Evolutionary conservation across 306 rosid genomes (phyloP).

Genomic region (Parietaria judaica): DNA sequence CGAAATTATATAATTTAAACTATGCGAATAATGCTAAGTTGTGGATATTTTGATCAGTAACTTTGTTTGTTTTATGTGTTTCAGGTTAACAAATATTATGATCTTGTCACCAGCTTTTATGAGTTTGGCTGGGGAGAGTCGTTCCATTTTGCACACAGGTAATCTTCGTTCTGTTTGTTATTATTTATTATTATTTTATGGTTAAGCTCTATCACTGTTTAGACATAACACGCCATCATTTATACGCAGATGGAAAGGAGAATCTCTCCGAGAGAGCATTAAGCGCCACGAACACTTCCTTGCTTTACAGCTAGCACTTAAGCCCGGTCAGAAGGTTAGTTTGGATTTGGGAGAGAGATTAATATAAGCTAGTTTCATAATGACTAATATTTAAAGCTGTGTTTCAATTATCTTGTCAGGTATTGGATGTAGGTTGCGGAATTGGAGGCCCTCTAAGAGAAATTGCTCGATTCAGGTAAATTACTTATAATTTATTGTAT

Average conservation of each 20-base stretch:
- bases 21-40: not conserved
- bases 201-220: not conserved
- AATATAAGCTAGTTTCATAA: not conserved
- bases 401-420: constrained; percentile 31
- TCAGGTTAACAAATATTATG: constrained; percentile 95
- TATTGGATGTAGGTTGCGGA: constrained; percentile 96
- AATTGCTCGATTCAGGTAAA: constrained; percentile 80
- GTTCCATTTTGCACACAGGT: constrained; percentile 94
- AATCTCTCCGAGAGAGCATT: constrained; percentile 87
- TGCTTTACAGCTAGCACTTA: constrained; percentile 69
- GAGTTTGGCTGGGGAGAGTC: constrained; percentile 99
- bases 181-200: not conserved
- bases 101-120: constrained; percentile 87
- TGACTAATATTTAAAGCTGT: not conserved
- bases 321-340: constrained; percentile 82
- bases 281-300: constrained; percentile 95
- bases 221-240: not conserved
- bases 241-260: constrained; percentile 67
- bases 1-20: not conserved
- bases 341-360: constrained; percentile 6
- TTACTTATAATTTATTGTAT: not conserved
- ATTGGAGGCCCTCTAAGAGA: constrained; percentile 93
- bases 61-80: constrained; percentile 18
- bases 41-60: not conserved
- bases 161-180: not conserved